Evolutionary conservation across 148 eudicot species (phyloP).

Genomic region (Rhododendron molle): DNA sequence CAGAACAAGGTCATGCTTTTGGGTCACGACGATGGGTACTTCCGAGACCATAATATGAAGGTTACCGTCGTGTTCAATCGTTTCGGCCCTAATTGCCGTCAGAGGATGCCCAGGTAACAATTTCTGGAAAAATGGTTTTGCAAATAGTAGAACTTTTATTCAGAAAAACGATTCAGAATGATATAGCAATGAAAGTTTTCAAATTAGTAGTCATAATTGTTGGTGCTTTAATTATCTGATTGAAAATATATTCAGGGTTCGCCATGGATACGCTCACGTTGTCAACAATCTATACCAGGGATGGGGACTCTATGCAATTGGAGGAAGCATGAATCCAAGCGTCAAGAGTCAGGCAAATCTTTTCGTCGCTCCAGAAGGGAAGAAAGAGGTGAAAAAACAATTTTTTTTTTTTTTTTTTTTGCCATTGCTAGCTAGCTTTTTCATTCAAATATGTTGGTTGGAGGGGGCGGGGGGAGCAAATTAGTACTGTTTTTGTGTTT

Average conservation of each 20-base stretch:
- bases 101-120: conserved; percentile 87
- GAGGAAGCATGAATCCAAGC: conserved; percentile 87
- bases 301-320: conserved; percentile 82
- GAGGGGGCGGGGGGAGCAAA: background rate
- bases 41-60: conserved; percentile 64
- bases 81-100: conserved; percentile 73
- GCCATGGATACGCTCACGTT: conserved; percentile 87
- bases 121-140: background rate
- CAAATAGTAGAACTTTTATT: background rate
- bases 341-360: conserved; percentile 74
- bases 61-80: conserved; percentile 77
- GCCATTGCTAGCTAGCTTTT: background rate
- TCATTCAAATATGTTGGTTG: background rate
- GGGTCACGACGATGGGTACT: conserved; percentile 72
- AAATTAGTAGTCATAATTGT: too few species aligned
- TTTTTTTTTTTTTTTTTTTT: too few species aligned
- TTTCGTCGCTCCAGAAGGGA: conserved; percentile 56
- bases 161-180: background rate
- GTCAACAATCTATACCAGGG: conserved; percentile 83
- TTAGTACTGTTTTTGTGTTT: background rate
- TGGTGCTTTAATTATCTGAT: background rate
- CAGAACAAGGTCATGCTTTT: conserved; percentile 87
- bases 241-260: conserved; percentile 40
- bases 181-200: background rate
- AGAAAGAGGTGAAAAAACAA: conserved; percentile 51